Conservation (phyloP, 352 stramenopile genomes). For the Thraustotheca clavata region DNA sequence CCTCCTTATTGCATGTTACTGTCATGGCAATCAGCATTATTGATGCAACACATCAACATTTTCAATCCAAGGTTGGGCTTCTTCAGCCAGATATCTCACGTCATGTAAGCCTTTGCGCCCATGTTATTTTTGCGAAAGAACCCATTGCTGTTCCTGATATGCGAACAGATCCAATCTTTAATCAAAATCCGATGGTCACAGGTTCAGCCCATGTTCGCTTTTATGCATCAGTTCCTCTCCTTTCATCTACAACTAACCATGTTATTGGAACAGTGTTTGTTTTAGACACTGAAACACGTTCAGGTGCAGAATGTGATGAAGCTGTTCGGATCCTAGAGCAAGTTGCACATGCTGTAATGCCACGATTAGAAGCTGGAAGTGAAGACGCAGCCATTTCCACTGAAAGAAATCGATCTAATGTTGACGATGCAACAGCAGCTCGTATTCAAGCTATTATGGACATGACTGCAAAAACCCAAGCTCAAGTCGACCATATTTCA, state of each 20-base stretch:
- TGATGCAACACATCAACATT: conserved; percentile 50
- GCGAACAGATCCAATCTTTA: conserved; percentile 76
- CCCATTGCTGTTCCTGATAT: conserved; percentile 79
- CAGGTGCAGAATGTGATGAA: neutral
- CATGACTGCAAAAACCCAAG: neutral
- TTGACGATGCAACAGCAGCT: neutral
- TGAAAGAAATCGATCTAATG: neutral
- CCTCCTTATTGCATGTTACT: conserved; percentile 50
- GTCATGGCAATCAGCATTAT: conserved; percentile 71
- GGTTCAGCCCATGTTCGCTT: conserved; percentile 86
- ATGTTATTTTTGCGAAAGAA: conserved; percentile 34
- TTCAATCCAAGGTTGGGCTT: conserved; percentile 64
- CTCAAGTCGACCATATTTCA: neutral
- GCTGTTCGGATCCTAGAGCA: neutral
- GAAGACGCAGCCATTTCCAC: neutral
- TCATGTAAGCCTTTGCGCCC: conserved; percentile 56
- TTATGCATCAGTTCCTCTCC: conserved; percentile 77
- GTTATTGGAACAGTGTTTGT: conserved; percentile 13
- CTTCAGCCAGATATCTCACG: conserved; percentile 48
- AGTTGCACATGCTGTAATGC: neutral
- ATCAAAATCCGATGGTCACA: conserved; percentile 82
- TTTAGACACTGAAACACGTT: neutral
- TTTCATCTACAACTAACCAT: neutral
- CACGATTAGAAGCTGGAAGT: neutral
- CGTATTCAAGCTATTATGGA: neutral